phyloP scores from a whole-genome alignment of 1,139 yeast genomes.

The Diutina rugosa region DNA sequence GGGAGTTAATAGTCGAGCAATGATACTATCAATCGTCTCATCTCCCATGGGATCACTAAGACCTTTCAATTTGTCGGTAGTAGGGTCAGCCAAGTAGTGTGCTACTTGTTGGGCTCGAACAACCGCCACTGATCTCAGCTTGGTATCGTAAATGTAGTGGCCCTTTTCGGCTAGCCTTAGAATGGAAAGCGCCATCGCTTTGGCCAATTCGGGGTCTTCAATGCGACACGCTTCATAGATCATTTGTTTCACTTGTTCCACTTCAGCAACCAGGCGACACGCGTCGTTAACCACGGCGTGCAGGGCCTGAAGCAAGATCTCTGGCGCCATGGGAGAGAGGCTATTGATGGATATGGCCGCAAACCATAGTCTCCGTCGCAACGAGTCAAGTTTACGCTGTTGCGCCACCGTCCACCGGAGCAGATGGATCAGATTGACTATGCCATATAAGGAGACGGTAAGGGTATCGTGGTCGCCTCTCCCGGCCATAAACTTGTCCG shows the following conservation, averaged over 20 bases:
- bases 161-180: neutral
- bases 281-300: neutral
- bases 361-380: neutral
- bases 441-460: neutral
- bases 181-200: neutral
- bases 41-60: neutral
- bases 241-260: neutral
- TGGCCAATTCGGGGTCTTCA: too few species aligned
- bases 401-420: neutral
- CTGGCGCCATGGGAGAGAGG: neutral
- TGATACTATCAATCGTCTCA: neutral
- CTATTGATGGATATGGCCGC: neutral
- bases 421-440: neutral
- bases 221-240: neutral
- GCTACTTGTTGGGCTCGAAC: neutral
- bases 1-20: neutral
- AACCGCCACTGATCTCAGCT: neutral
- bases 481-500: neutral
- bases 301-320: neutral
- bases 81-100: neutral
- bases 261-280: neutral
- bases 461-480: neutral
- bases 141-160: neutral
- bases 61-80: neutral
- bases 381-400: neutral